Evolutionary conservation across 2,329 filamentous ascomycete genomes (phyloP), one percentile per base, ranked within the genome.

Genomic region (Aspergillus calidoustus): DNA sequence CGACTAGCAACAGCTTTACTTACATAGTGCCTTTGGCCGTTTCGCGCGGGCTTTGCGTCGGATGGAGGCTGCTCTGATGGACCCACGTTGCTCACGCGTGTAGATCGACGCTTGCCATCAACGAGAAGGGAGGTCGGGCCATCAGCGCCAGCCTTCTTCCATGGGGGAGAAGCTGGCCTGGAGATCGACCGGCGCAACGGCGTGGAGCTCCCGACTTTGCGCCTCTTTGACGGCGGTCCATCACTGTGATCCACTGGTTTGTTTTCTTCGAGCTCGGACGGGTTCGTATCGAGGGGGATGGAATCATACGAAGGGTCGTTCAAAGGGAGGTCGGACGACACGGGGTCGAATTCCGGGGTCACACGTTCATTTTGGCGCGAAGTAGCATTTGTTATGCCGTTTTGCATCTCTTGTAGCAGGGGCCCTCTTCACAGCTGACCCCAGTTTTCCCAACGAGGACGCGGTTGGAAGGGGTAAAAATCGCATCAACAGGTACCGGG

Each of bases 91-190:
- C 79, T 79, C 57, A 85, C 84, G 68, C 87, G 80, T 53, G 86
- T 84, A 49, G 87, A 89, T 74, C 86, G 87, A 62, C 87, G 81
- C 66, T 82, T 82, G 44, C 87, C 87, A 73, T 86, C 82, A 63
- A 84, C 82, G 50, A 90, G 86, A 74, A 96, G 93, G 0, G 91
- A 90, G 3, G 94, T 95, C 23, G 95, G 95, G 0, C 95, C 95
- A 30, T 96, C 91, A 46, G 91, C 92, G 62, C 86, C 86, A 65
- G 91, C 86, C 72, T 88, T 91, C 81, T 95, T 98, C 95, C 95
- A 99, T 23, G 95, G 95, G 67, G 95, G 95, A 65, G 94, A 98
- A 46, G 75, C 68, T 50, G 76, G 74, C 51, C 79, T 75, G n/a
- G 79, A 74, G 28, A 75, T 77, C 23, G 75, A 74, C 55, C 74